Evolutionary conservation across 306 rosid species (phyloP), one percentile per base, ranked within the genome.

Genomic region (Sicyos baderoa): DNA sequence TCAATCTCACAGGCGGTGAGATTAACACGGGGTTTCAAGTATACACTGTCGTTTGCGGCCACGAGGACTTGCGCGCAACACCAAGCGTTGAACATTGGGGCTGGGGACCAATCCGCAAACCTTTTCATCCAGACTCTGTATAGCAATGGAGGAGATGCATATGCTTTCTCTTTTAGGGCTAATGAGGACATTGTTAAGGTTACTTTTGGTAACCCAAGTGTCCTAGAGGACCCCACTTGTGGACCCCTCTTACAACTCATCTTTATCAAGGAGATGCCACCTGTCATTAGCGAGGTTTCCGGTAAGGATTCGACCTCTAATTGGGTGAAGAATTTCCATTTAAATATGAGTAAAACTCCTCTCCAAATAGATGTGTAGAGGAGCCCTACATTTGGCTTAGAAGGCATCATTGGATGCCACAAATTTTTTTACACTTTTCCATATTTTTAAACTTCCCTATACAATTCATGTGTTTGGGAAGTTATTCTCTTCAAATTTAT

Each of bases 21-120:
- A 0, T 79, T 82, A 10, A 71, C 54, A 35, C 68, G 45, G 1
- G 81, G 86, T 0, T 75, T 78, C 1, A 14, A 32, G 11, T 83
- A 85, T 65, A 76, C 90, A 12, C 68, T 83, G 53, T 76, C 84
- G 3, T 85, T 85, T 62, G 83, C 85, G 25, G 80, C 80, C 13
- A 80, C 90, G 0, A 79, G 90, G 66, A 85, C 87, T 4, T 85
- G 90, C 12, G 82, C 90, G 0, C 90, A 85, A 48, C 85, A 85
- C 14, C 85, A 85, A 68, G 82, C 54, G 51, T 35, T 81, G 2
- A 70, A 58, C 48, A 22, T 85, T 7, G 74, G 78, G 0, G 75
- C 52, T 0, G 79, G 58, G 0, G 82, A 53, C 19, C 68, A 62
- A 23, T 74, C 82, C 0, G 62, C 79, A 1, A 76, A 80, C 18